A percentile compares a stretch with the other conserved stretches of the same genome.
Evolutionary conservation across 2,329 filamentous ascomycete genomes (phyloP).

Genomic region (Cadophora gregata): DNA sequence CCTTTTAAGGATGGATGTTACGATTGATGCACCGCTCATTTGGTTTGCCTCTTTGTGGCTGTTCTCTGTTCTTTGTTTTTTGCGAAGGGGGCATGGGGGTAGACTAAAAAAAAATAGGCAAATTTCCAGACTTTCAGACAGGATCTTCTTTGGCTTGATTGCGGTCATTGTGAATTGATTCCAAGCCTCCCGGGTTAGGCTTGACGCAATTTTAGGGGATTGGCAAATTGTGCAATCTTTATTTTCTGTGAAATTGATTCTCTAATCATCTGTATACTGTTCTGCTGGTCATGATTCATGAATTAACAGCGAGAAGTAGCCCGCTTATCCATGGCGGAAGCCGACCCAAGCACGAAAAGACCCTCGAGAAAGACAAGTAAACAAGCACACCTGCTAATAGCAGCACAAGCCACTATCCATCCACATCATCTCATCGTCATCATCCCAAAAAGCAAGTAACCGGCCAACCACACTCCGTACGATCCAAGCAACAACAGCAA

Average conservation of each 20-base stretch:
- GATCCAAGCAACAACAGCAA: constrained; percentile 22
- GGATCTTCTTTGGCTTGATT: neutral
- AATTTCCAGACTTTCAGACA: constrained; percentile 37
- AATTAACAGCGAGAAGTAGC: constrained; percentile 17
- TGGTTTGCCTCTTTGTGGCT: constrained; percentile 22
- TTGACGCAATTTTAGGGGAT: neutral
- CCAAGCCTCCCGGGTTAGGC: no score
- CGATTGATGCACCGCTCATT: constrained; percentile 27
- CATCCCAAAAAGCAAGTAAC: constrained; percentile 22
- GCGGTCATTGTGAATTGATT: neutral
- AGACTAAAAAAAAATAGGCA: constrained; percentile 43
- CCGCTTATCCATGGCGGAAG: constrained; percentile 14
- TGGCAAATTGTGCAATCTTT: constrained; percentile 4
- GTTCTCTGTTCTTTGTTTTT: constrained; percentile 16
- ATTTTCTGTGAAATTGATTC: constrained; percentile 23
- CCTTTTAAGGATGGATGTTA: constrained; percentile 12
- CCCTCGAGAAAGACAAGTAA: constrained; percentile 20
- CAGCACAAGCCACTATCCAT: constrained; percentile 21
- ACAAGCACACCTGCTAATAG: constrained; percentile 14
- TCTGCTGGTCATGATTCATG: constrained; percentile 25
- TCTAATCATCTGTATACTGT: constrained; percentile 21
- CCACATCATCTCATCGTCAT: constrained; percentile 25
- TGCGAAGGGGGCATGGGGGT: constrained; percentile 19
- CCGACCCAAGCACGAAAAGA: constrained; percentile 4
- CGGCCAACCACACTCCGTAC: constrained; percentile 26